These are phyloP conservation scores for Stentor roeselii DNA, from an alignment of 73 alveolate species.

Conservation along the genomic window DNA sequence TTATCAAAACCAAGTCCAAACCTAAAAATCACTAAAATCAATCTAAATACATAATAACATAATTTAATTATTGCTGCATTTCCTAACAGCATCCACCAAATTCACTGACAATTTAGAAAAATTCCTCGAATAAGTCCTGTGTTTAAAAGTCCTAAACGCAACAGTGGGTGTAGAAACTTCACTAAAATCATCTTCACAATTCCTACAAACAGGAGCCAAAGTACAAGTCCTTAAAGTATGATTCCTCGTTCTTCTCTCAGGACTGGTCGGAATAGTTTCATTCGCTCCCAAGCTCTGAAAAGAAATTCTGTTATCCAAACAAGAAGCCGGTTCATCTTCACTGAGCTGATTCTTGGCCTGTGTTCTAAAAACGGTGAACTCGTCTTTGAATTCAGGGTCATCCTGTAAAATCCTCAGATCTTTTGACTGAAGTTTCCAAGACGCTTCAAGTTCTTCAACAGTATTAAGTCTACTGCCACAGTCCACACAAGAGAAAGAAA, in stretches of 20 bases:
- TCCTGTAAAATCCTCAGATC: background rate
- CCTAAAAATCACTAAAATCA: too few relatives aligned
- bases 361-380: background rate
- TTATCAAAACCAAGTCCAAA: too few relatives aligned
- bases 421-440: background rate
- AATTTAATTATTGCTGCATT: background rate
- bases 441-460: background rate
- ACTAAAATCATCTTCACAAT: background rate
- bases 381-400: background rate
- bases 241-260: background rate
- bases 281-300: background rate
- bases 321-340: background rate
- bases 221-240: background rate
- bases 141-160: background rate
- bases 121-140: background rate
- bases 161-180: background rate
- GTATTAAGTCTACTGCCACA: background rate
- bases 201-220: background rate
- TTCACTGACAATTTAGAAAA: background rate
- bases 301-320: background rate
- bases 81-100: background rate
- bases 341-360: background rate
- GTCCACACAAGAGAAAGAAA: background rate
- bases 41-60: too few relatives aligned
- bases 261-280: background rate